These are phyloP conservation scores for Epicoccum sorghinum DNA, from an alignment of 2,329 filamentous ascomycete genomes.

Conservation along the genomic window DNA sequence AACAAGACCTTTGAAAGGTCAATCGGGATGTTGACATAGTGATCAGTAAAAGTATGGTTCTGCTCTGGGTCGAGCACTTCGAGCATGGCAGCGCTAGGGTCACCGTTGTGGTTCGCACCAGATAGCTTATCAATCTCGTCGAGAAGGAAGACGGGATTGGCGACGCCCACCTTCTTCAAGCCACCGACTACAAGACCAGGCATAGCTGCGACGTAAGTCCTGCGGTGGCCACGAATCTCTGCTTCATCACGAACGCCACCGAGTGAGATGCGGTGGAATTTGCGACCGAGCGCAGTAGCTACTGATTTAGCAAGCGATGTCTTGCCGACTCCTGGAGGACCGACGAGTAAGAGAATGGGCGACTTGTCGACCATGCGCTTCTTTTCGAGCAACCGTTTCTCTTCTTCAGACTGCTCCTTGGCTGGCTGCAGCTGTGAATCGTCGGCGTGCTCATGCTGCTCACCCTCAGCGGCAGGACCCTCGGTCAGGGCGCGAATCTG, in stretches of 20 bases:
- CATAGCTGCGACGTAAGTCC: conserved; percentile 99
- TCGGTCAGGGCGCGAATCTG: conserved; percentile 69
- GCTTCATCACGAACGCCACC: conserved; percentile 96
- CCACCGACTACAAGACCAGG: conserved; percentile 93
- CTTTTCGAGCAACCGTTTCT: conserved; percentile 76
- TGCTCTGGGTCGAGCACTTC: conserved; percentile 98
- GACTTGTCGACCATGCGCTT: conserved; percentile 93
- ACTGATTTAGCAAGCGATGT: conserved; percentile 94
- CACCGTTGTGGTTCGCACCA: conserved; percentile 87
- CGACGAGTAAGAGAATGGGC: conserved; percentile 90
- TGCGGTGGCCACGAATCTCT: conserved; percentile 91
- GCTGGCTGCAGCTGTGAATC: conserved; percentile 50
- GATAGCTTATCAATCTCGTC: conserved; percentile 99
- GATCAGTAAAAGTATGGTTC: conserved; percentile 92
- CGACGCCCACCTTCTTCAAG: conserved; percentile 91
- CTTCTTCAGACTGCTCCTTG: conserved; percentile 52
- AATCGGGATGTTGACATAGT: conserved; percentile 94
- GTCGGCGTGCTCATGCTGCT: conserved; percentile 48
- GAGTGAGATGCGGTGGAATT: conserved; percentile 96
- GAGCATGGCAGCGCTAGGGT: conserved; percentile 96
- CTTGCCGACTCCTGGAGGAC: conserved; percentile 94
- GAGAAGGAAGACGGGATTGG: conserved; percentile 92
- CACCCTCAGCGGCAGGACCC: conserved; percentile 40
- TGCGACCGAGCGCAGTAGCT: conserved; percentile 86
- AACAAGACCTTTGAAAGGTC: conserved; percentile 97